Evolutionary conservation across 2,329 filamentous ascomycete species (phyloP).

Genomic region (Paramyrothecium roridum): DNA sequence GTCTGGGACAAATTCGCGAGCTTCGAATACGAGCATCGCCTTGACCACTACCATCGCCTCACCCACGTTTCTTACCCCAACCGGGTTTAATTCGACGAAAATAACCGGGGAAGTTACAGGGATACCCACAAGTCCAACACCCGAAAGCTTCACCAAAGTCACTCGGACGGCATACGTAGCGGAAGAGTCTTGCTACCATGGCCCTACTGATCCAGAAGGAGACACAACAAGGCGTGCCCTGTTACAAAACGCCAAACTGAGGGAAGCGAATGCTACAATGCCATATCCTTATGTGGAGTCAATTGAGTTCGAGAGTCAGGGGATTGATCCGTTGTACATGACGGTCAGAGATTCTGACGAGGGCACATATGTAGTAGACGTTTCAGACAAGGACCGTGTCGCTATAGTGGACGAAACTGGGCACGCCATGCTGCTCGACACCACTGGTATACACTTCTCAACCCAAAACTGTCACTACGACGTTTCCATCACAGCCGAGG

Average conservation of each 20-base stretch:
- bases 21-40: neutral
- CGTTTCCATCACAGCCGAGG: slow-evolving; percentile 26
- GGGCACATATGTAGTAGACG: slow-evolving; percentile 25
- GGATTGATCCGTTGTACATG: slow-evolving; percentile 27
- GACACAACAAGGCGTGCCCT: slow-evolving; percentile 19
- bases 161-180: slow-evolving; percentile 21
- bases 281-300: slow-evolving; percentile 34
- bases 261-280: slow-evolving; percentile 24
- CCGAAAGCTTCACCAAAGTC: slow-evolving; percentile 28
- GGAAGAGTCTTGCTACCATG: slow-evolving; percentile 26
- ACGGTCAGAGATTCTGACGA: slow-evolving; percentile 24
- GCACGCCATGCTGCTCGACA: slow-evolving; percentile 28
- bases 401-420: slow-evolving; percentile 26
- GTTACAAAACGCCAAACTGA: slow-evolving; percentile 26
- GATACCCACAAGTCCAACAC: slow-evolving; percentile 14
- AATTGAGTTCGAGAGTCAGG: slow-evolving; percentile 27
- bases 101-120: slow-evolving; percentile 6
- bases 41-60: neutral
- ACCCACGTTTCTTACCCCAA: neutral
- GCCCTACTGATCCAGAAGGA: slow-evolving; percentile 17
- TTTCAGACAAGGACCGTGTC: slow-evolving; percentile 27
- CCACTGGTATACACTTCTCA: slow-evolving; percentile 29
- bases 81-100: neutral
- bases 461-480: slow-evolving; percentile 26
- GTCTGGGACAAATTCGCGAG: neutral